Percentiles rank a stretch among this genome's conserved stretches.
These are phyloP conservation scores for Saccharomycopsis malanga DNA, from an alignment of 805 yeast species.

Conservation along the genomic window DNA sequence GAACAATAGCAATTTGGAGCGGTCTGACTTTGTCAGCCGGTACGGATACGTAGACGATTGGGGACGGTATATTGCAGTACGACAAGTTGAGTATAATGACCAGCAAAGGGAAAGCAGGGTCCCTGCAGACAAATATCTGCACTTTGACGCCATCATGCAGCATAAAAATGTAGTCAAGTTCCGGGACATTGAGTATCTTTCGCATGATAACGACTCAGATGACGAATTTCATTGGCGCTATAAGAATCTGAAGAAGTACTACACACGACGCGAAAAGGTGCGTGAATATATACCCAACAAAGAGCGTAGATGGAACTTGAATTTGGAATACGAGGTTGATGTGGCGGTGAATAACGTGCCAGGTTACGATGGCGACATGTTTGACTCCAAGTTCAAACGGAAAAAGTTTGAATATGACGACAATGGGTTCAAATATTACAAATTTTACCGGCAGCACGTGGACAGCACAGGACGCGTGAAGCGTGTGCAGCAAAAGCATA, in stretches of 20 bases:
- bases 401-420: too few species aligned
- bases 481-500: background rate
- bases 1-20: background rate
- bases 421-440: background rate
- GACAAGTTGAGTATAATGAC: background rate
- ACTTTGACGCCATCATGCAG: background rate
- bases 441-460: background rate
- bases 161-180: background rate
- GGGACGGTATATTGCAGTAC: background rate
- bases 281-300: constrained; percentile 2
- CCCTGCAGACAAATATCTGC: background rate
- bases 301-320: constrained; percentile 1
- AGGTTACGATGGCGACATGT: background rate
- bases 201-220: constrained; percentile 18
- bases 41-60: background rate
- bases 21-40: background rate
- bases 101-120: background rate
- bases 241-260: constrained; percentile 10
- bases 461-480: background rate
- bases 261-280: constrained; percentile 13
- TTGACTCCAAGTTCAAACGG: too few species aligned
- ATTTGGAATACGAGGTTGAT: background rate
- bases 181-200: constrained; percentile 1
- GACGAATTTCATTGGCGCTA: constrained; percentile 13
- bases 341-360: background rate